Base-by-base conservation (phyloP, 257 asterid genomes). In the Cruciata laevipes region DNA sequence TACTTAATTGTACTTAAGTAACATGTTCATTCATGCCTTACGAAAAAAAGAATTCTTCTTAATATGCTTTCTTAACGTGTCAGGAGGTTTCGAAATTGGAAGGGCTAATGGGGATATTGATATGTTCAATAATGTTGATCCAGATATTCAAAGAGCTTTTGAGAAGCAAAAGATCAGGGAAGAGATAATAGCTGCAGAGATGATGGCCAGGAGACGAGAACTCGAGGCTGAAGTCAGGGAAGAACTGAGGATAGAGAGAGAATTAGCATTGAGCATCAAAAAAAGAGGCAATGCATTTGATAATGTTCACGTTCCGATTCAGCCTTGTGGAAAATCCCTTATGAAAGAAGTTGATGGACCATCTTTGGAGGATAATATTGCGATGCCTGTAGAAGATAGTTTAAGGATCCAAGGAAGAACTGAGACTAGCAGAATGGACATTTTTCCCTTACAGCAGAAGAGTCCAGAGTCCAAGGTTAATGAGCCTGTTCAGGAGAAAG, bases 211-310 rank as follows among this genome's bases (percentile, higher is more conserved):
- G 74, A 89, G 88, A 74, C 69, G 0, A 25, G 71, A 53, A 20
- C 55, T 87, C 35, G 93, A 87, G 76, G 86, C 77, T 63, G 95
- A 87, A 76, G 94, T 85, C 57, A 79, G 89, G 76, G 72, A 75
- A 63, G 95, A 86, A 73, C 57, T 87, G 42, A 79, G 68, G 84
- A 69, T 80, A 71, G 90, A 81, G 73, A 77, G 77, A 67, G 84
- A 75, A 75, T 47, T 77, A 68, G 81, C 83, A 25, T 47, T 47
- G 55, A 47, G 55, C 16, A 65, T 69, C n/a, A 16, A 27, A 27
- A 27, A 47, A 47, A 8, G 55, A 47, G 55, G 55, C 20, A 17
- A 47, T 17, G 20, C 1, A 8, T 14, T 47, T 47, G 55, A 47
- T 17, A 17, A 7, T 6, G 55, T 16, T 47, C 21, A 7, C 16